Conservation (phyloP, 805 yeast genomes). For the Dipodascus albidus region DNA sequence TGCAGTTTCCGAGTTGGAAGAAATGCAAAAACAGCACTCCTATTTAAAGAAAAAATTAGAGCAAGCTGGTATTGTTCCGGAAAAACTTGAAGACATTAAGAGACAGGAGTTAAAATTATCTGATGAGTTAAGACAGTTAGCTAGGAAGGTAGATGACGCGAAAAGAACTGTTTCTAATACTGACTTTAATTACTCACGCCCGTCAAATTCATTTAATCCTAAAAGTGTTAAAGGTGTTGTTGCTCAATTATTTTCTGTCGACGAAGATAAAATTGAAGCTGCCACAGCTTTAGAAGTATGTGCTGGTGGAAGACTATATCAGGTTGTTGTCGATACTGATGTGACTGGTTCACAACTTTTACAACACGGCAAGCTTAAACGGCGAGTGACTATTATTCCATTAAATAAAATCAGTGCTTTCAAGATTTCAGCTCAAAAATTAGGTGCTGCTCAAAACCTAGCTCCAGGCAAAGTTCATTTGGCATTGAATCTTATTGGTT, state of each 20-base stretch:
- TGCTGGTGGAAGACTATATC: conserved; percentile 86
- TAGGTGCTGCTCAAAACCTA: conserved; percentile 56
- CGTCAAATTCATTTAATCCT: conserved; percentile 48
- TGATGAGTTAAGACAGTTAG: conserved; percentile 33
- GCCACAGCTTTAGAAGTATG: conserved; percentile 84
- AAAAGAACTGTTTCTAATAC: conserved; percentile 57
- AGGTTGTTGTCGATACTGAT: conserved; percentile 84
- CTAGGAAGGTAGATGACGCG: conserved; percentile 40
- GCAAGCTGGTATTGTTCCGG: conserved; percentile 34
- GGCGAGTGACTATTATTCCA: conserved; percentile 86
- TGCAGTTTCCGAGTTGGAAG: conserved; percentile 24
- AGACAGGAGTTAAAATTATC: conserved; percentile 24
- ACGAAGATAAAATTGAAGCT: conserved; percentile 42
- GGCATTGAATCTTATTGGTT: conserved; percentile 75
- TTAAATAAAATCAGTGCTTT: conserved; percentile 70
- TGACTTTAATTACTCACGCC: conserved; percentile 63
- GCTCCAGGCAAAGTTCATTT: conserved; percentile 81
- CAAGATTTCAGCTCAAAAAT: conserved; percentile 37
- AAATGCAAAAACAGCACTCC: conserved; percentile 34
- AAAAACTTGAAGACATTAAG: conserved; percentile 15
- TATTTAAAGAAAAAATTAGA: conserved; percentile 33
- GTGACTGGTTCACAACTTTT: conserved; percentile 72
- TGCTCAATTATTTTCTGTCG: conserved; percentile 66
- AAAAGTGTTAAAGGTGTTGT: conserved; percentile 75
- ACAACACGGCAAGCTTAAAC: conserved; percentile 64